These are phyloP conservation scores for Chenopodium formosanum DNA, from an alignment of 148 eudicot genomes.

Conservation along the genomic window DNA sequence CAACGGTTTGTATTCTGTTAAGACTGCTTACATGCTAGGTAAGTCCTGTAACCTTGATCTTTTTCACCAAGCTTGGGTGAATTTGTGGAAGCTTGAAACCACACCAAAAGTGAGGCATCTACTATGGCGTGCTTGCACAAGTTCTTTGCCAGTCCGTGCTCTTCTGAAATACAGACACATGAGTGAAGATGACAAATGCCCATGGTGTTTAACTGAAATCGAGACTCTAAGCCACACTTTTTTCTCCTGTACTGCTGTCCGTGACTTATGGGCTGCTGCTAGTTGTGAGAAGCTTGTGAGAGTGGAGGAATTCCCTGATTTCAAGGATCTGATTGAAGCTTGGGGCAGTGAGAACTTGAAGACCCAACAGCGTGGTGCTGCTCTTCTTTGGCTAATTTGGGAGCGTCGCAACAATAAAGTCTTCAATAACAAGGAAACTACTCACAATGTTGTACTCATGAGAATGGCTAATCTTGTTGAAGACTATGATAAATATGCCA, in stretches of 20 bases:
- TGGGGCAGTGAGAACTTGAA: neutral
- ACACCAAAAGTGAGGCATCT: neutral
- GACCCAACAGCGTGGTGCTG: neutral
- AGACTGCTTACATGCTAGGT: neutral
- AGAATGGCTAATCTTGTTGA: neutral
- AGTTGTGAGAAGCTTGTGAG: no score
- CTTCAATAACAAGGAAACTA: neutral
- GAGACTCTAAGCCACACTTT: no score
- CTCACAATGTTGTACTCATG: rapidly evolving
- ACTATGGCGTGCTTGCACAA: neutral
- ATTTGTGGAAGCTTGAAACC: neutral
- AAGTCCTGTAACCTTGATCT: neutral
- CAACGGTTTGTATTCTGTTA: neutral
- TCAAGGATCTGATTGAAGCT: neutral
- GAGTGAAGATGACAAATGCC: neutral
- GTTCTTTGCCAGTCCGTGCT: neutral
- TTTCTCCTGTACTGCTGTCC: no score
- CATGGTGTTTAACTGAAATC: neutral
- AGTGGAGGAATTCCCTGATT: no score
- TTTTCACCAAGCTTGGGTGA: neutral
- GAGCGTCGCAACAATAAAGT: neutral
- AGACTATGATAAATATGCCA: no score
- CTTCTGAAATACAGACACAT: neutral
- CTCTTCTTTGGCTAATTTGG: neutral
- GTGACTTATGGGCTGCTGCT: no score